Evolutionary conservation across 768 basidiomycete species (phyloP).

Genomic region (Crepidotus variabilis): DNA sequence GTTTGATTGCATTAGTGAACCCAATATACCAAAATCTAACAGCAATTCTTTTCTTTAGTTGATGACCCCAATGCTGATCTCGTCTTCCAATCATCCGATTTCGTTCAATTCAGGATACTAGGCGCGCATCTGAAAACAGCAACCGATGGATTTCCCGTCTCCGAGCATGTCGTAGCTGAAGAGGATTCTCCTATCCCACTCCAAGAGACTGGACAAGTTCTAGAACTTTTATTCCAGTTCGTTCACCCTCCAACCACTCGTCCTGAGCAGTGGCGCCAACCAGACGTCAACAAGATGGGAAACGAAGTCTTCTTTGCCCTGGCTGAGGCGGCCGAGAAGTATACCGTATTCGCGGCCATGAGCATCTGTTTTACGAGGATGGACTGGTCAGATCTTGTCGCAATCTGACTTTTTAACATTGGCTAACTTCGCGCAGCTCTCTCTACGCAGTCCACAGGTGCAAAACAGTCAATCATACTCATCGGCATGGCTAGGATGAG

Average conservation of each 20-base stretch:
- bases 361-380: constrained; percentile 18
- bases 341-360: constrained; percentile 21
- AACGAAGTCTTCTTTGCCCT: constrained; percentile 13
- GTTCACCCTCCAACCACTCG: constrained; percentile 3
- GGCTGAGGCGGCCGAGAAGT: constrained; percentile 27
- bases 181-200: constrained; percentile 2
- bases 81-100: constrained; percentile 11
- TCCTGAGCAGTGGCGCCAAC: constrained; percentile 19
- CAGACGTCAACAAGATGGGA: constrained; percentile 13
- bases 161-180: not conserved
- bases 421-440: not conserved
- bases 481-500: not conserved
- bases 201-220: constrained; percentile 1
- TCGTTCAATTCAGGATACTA: constrained; percentile 7
- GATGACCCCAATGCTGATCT: constrained; percentile 7
- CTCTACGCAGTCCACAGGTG: not conserved
- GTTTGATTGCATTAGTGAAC: not conserved
- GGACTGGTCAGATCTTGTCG: not conserved
- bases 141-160: constrained; percentile 3
- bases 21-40: too few relatives aligned
- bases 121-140: constrained; percentile 2
- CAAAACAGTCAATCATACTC: not conserved
- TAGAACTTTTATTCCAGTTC: constrained; percentile 13
- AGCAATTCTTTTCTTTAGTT: constrained; percentile 3
- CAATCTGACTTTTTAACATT: not conserved